Evolutionary conservation across 306 rosid genomes (phyloP).

Genomic region (Cucumis hystrix): DNA sequence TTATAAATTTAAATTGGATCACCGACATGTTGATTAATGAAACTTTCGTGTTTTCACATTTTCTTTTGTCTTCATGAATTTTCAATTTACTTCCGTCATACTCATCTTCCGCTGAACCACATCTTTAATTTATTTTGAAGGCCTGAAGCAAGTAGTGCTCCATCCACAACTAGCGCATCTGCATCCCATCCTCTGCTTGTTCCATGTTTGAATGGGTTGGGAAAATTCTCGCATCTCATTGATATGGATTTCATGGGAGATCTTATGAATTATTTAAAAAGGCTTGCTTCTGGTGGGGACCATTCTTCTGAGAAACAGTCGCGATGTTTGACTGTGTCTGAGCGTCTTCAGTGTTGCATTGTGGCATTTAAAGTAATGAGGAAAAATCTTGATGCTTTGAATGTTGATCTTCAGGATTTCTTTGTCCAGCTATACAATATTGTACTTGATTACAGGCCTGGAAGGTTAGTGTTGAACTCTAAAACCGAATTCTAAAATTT

Average conservation of each 20-base stretch:
- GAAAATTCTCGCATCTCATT: slow-evolving; percentile 73
- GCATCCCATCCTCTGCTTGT: slow-evolving; percentile 61
- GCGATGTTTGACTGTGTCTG: slow-evolving; percentile 55
- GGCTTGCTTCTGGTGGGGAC: slow-evolving; percentile 54
- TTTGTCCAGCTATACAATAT: slow-evolving; percentile 84
- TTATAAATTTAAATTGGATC: neutral
- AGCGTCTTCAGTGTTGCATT: slow-evolving; percentile 86
- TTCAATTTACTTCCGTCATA: neutral
- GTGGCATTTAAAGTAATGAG: slow-evolving; percentile 93
- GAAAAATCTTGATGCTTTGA: slow-evolving; percentile 87
- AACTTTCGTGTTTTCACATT: neutral
- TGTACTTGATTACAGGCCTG: slow-evolving; percentile 82
- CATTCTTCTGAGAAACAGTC: slow-evolving; percentile 26
- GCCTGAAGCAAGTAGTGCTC: slow-evolving; percentile 33
- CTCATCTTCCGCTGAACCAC: slow-evolving; percentile 6
- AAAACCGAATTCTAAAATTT: neutral
- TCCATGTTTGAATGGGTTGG: slow-evolving; percentile 86
- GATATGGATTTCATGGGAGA: slow-evolving; percentile 92
- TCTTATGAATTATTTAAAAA: slow-evolving; percentile 60
- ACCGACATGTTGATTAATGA: neutral
- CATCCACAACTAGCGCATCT: slow-evolving; percentile 20
- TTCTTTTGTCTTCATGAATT: neutral
- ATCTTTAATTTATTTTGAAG: slow-evolving; percentile 28
- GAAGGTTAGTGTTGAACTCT: slow-evolving; percentile 46
- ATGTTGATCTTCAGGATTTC: slow-evolving; percentile 88